phyloP scores from a whole-genome alignment of 257 asterid species.

The Agastache rugosa region DNA sequence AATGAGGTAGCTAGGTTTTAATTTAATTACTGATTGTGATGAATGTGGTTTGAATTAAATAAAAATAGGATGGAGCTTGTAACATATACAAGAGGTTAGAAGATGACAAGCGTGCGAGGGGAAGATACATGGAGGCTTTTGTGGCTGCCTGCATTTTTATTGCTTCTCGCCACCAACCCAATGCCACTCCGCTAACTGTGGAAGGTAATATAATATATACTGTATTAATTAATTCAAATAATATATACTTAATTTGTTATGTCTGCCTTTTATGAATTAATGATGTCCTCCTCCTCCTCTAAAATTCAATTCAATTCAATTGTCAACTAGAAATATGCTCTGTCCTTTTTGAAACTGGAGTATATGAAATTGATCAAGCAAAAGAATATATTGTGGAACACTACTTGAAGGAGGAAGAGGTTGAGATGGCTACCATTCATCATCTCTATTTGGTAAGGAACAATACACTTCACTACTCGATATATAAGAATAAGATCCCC shows the following conservation, averaged over 20 bases:
- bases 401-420: constrained; percentile 63
- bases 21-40: no score
- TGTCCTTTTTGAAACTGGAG: constrained; percentile 75
- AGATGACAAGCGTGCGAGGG: constrained; percentile 84
- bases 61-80: constrained; percentile 69
- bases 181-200: constrained; percentile 81
- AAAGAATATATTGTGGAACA: constrained; percentile 83
- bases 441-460: no score
- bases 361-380: constrained; percentile 86
- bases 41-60: no score
- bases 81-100: constrained; percentile 80
- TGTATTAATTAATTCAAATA: no score
- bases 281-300: no score
- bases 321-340: constrained; percentile 75
- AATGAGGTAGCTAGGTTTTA: no score
- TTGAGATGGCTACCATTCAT: constrained; percentile 54
- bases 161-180: constrained; percentile 84
- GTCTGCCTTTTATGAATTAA: no score
- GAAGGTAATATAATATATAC: no score
- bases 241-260: no score
- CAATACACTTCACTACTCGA: no score
- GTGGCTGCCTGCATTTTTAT: constrained; percentile 87
- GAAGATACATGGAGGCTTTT: constrained; percentile 75
- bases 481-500: no score
- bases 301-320: no score